Evolutionary conservation across 2,329 filamentous ascomycete species (phyloP).

Genomic region (Neonectria punicea): DNA sequence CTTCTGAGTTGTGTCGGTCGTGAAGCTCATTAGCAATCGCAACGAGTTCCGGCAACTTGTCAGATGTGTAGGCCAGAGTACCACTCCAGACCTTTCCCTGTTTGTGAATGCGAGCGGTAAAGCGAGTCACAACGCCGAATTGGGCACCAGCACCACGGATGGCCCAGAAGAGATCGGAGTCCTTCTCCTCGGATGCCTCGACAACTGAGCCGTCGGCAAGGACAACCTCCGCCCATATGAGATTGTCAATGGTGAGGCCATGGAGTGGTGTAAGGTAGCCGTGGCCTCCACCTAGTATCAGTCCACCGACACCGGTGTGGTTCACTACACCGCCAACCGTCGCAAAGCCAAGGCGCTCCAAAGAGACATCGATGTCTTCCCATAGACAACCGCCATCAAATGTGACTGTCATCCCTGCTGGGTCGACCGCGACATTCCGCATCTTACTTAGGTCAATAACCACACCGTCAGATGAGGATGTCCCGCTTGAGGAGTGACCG

Average conservation of each 20-base stretch:
- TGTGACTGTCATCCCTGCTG: conserved; percentile 53
- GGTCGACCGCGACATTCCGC: conserved; percentile 59
- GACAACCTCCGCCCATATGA: conserved; percentile 53
- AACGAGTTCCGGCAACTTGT: conserved; percentile 40
- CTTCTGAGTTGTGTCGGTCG: conserved; percentile 23
- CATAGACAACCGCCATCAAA: conserved; percentile 63
- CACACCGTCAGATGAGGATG: conserved; percentile 60
- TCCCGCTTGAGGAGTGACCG: conserved; percentile 64
- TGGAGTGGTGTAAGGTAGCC: conserved; percentile 65
- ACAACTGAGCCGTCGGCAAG: conserved; percentile 50
- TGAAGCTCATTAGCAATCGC: conserved; percentile 37
- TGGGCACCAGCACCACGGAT: conserved; percentile 59
- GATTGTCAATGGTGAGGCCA: conserved; percentile 61
- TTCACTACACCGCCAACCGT: conserved; percentile 71
- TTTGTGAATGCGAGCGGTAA: conserved; percentile 43
- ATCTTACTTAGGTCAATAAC: conserved; percentile 65
- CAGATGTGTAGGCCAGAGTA: conserved; percentile 37
- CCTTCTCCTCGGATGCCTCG: conserved; percentile 51
- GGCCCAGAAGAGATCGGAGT: conserved; percentile 60
- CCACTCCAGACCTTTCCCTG: conserved; percentile 49
- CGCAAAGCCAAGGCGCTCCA: conserved; percentile 60
- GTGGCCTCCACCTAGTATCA: conserved; percentile 68
- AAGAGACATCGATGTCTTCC: conserved; percentile 63
- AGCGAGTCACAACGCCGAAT: conserved; percentile 55
- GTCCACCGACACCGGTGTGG: conserved; percentile 69